Evolutionary conservation across 176 grass and related monocot species (phyloP).

Genomic region (Thinopyrum elongatum): DNA sequence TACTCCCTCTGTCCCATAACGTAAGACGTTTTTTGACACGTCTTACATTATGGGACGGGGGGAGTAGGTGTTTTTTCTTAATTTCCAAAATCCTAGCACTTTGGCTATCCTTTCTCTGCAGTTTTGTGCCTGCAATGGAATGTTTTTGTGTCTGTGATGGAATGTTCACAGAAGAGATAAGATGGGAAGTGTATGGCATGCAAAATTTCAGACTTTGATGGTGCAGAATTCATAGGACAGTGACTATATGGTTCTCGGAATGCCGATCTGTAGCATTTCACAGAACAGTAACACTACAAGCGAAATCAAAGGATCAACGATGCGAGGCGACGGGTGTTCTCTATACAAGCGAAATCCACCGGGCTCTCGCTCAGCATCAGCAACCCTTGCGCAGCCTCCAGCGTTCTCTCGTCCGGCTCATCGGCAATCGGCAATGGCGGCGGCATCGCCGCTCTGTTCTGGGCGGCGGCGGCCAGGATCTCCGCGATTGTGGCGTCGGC

Average conservation of each 20-base stretch:
- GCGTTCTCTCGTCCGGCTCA: background rate
- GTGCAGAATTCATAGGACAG: background rate
- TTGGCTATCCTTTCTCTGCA: too few species aligned
- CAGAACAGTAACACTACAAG: background rate
- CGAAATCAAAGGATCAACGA: background rate
- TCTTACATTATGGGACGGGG: too few species aligned
- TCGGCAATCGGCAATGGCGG: background rate
- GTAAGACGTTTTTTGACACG: too few species aligned
- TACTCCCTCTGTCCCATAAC: too few species aligned
- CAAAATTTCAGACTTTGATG: background rate
- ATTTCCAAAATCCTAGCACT: background rate
- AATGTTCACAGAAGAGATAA: background rate
- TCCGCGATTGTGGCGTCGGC: background rate
- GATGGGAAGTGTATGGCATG: background rate
- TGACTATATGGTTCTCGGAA: background rate
- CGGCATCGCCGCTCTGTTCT: background rate
- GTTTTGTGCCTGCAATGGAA: background rate
- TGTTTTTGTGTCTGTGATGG: background rate
- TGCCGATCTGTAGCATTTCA: background rate
- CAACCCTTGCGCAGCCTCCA: background rate
- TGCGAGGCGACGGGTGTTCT: background rate
- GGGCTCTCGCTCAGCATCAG: background rate
- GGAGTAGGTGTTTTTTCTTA: background rate
- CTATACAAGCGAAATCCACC: background rate
- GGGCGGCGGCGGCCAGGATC: background rate